Evolutionary conservation across 2,329 filamentous ascomycete species (phyloP).

Genomic region (Cladosporium velox): DNA sequence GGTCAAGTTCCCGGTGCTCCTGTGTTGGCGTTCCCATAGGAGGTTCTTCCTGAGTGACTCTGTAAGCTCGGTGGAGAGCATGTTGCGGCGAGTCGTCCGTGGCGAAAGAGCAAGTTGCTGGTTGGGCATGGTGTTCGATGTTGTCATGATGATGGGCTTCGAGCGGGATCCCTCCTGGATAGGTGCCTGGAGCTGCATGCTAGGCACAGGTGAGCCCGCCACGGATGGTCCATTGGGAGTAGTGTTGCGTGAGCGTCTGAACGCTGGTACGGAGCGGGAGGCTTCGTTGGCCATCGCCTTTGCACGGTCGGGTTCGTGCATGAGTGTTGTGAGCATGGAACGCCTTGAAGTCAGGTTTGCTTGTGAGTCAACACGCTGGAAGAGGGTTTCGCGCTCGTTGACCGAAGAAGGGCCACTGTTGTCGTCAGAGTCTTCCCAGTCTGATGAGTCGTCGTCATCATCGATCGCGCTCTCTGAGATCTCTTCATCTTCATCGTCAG

Average conservation of each 20-base stretch:
- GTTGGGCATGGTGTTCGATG: slow-evolving; percentile 60
- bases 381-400: slow-evolving; percentile 66
- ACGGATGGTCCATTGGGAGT: slow-evolving; percentile 69
- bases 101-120: slow-evolving; percentile 70
- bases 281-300: slow-evolving; percentile 69
- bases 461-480: slow-evolving; percentile 83
- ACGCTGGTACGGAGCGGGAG: slow-evolving; percentile 55
- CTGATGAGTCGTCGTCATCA: slow-evolving; percentile 50
- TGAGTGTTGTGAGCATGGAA: slow-evolving; percentile 85
- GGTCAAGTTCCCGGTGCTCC: slow-evolving; percentile 83
- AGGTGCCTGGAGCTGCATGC: slow-evolving; percentile 21
- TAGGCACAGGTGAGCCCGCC: slow-evolving; percentile 55
- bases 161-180: slow-evolving; percentile 60
- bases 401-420: slow-evolving; percentile 82
- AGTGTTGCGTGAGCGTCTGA: slow-evolving; percentile 63
- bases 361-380: slow-evolving; percentile 88
- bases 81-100: slow-evolving; percentile 87
- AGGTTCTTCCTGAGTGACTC: slow-evolving; percentile 89
- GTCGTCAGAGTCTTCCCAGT: slow-evolving; percentile 63
- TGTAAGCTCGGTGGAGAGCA: slow-evolving; percentile 92
- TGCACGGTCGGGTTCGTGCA: slow-evolving; percentile 76
- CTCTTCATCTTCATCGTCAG: slow-evolving; percentile 59
- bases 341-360: slow-evolving; percentile 80
- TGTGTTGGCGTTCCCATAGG: slow-evolving; percentile 93
- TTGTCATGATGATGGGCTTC: slow-evolving; percentile 77